Conservation (phyloP, 1,284 basidiomycete genomes). For the Chiua sp. region DNA sequence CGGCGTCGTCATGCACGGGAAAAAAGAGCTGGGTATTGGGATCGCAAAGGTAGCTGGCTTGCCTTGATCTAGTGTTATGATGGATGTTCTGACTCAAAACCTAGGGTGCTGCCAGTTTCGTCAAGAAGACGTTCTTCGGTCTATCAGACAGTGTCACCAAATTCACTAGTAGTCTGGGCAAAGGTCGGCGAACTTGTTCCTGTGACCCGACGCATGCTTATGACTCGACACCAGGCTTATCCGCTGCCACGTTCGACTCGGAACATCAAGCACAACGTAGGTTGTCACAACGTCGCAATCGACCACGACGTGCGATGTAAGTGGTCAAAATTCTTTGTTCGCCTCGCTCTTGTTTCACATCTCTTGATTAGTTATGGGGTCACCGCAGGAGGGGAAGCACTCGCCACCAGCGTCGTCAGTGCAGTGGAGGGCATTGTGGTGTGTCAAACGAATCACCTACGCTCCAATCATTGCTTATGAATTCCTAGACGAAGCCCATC, state of each 20-base stretch:
- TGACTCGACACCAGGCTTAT: constrained; percentile 66
- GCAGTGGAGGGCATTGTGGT: constrained; percentile 97
- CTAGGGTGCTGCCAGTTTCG: constrained; percentile 95
- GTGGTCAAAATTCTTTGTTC: constrained; percentile 27
- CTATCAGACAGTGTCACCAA: constrained; percentile 96
- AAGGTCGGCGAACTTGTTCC: constrained; percentile 59
- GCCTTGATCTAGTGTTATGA: background rate
- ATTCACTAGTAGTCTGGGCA: constrained; percentile 96
- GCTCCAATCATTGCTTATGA: constrained; percentile 2
- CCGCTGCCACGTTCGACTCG: constrained; percentile 95
- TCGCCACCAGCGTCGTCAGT: constrained; percentile 94
- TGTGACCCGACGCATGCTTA: background rate
- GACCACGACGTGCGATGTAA: constrained; percentile 94
- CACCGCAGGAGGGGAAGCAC: constrained; percentile 91
- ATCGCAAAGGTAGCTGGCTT: constrained; percentile 85
- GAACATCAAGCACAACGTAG: constrained; percentile 94
- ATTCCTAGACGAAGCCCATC: constrained; percentile 83
- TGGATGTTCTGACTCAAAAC: constrained; percentile 14
- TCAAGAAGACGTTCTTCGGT: constrained; percentile 99
- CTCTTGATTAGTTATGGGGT: constrained; percentile 80
- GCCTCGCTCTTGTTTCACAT: constrained; percentile 13
- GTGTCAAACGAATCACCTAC: constrained; percentile 33
- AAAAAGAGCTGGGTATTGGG: constrained; percentile 95
- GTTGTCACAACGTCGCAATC: constrained; percentile 91
- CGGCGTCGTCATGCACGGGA: constrained; percentile 97